Evolutionary conservation across 2,329 filamentous ascomycete species (phyloP).

Genomic region (Fusarium mangiferae): DNA sequence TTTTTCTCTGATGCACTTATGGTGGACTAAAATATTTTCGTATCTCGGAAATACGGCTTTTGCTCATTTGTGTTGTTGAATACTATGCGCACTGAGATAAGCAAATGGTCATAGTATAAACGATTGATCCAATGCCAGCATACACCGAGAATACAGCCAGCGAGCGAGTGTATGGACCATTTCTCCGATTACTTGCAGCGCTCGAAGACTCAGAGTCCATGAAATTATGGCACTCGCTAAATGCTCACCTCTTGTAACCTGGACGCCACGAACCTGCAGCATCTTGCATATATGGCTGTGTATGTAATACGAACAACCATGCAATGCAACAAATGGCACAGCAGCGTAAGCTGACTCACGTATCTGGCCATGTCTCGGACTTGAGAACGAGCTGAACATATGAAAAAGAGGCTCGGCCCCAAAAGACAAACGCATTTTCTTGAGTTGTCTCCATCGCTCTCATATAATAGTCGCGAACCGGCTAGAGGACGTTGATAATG

Average conservation of each 20-base stretch:
- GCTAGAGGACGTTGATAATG: constrained; percentile 41
- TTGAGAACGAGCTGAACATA: neutral
- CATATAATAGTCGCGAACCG: neutral
- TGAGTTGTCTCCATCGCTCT: neutral
- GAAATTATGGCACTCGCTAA: neutral
- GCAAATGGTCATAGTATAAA: rapidly evolving
- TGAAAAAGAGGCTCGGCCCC: neutral
- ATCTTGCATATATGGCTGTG: neutral
- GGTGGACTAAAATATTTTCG: rapidly evolving
- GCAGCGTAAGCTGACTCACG: constrained; percentile 2
- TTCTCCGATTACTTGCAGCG: neutral
- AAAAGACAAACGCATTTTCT: neutral
- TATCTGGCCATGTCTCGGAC: neutral
- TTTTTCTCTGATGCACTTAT: too few species aligned
- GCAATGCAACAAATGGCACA: neutral
- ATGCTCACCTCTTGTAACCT: neutral
- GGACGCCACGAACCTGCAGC: neutral
- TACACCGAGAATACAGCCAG: neutral
- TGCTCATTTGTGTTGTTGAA: too few species aligned
- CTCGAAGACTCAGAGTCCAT: neutral
- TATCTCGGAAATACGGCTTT: too few species aligned
- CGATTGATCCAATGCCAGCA: neutral
- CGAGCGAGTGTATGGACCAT: too few species aligned
- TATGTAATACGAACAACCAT: neutral
- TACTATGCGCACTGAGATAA: rapidly evolving